phyloP scores from a whole-genome alignment of 768 basidiomycete genomes.

The Leccinum subgranulosum region DNA sequence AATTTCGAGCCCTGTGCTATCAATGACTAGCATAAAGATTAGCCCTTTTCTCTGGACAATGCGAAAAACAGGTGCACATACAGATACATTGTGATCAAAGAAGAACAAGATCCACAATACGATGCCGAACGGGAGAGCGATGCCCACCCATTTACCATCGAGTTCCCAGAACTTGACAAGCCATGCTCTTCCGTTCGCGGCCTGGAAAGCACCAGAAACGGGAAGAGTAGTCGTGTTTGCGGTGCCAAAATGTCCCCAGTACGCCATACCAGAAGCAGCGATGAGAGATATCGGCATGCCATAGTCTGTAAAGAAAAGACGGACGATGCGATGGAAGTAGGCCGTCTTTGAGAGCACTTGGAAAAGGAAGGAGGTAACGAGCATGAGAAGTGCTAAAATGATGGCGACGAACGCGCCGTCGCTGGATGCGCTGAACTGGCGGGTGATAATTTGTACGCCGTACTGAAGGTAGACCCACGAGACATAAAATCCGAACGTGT shows the following conservation, averaged over 20 bases:
- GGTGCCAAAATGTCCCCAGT: constrained; percentile 76
- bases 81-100: constrained; percentile 93
- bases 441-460: constrained; percentile 78
- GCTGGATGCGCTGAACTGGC: constrained; percentile 51
- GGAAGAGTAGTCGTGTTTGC: constrained; percentile 67
- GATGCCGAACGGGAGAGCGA: constrained; percentile 86
- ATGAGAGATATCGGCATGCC: constrained; percentile 88
- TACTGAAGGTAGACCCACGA: constrained; percentile 90
- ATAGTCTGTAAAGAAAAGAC: constrained; percentile 80
- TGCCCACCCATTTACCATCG: constrained; percentile 83
- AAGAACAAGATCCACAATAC: constrained; percentile 90
- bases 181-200: constrained; percentile 75
- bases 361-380: constrained; percentile 72
- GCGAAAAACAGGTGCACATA: constrained; percentile 26
- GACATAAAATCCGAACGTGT: constrained; percentile 92
- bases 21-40: constrained; percentile 53
- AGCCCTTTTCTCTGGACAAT: background rate
- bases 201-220: constrained; percentile 61
- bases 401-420: constrained; percentile 60
- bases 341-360: constrained; percentile 57
- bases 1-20: constrained; percentile 91
- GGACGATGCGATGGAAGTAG: constrained; percentile 70
- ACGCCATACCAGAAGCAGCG: constrained; percentile 72
- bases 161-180: constrained; percentile 87
- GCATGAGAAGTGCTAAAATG: constrained; percentile 76